These are phyloP conservation scores for Stenocarpella maydis DNA, from an alignment of 2,329 filamentous ascomycete species.

Conservation along the genomic window DNA sequence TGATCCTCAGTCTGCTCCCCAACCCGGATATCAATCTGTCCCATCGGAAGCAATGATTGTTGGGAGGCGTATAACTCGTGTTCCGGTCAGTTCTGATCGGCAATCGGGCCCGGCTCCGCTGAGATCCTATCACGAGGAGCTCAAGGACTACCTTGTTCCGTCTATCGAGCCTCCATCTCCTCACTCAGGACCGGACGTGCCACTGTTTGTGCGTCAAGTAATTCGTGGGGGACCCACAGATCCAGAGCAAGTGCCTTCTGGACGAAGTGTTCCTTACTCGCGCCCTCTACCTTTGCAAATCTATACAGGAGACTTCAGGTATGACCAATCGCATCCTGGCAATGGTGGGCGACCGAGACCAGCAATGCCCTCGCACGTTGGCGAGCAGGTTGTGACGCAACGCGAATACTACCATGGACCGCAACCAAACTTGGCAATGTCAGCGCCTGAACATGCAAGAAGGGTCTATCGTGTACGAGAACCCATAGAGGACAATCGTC, in stretches of 20 bases:
- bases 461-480: conserved; percentile 33
- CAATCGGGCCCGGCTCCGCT: conserved; percentile 30
- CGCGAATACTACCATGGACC: conserved; percentile 17
- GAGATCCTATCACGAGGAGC: conserved; percentile 41
- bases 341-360: neutral
- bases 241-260: conserved; percentile 36
- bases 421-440: conserved; percentile 3
- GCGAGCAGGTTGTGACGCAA: conserved; percentile 8
- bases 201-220: conserved; percentile 28
- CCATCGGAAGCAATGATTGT: conserved; percentile 28
- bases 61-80: conserved; percentile 30
- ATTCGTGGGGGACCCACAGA: conserved; percentile 21
- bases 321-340: conserved; percentile 14
- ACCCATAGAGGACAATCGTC: conserved; percentile 13
- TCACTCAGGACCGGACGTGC: conserved; percentile 27
- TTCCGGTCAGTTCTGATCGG: conserved; percentile 26
- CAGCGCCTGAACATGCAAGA: conserved; percentile 19
- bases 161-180: conserved; percentile 57
- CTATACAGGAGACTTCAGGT: conserved; percentile 9
- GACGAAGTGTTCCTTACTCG: conserved; percentile 15
- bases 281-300: neutral
- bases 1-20: neutral
- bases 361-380: neutral
- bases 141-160: conserved; percentile 54
- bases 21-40: conserved; percentile 3